Base-by-base conservation (phyloP, 1,139 yeast species). In the Magnusiomyces ingens region DNA sequence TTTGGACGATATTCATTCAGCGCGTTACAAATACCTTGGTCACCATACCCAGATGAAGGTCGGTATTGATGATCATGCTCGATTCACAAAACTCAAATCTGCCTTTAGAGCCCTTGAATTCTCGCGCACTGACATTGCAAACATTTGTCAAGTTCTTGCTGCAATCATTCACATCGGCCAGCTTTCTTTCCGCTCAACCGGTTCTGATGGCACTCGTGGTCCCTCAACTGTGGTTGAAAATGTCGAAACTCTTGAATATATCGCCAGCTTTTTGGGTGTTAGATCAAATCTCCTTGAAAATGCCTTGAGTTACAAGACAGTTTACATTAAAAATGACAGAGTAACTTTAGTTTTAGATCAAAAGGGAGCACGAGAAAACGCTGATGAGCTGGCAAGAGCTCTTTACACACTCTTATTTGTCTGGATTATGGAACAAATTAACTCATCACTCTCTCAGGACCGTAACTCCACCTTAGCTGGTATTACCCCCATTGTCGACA, bases 141-240 rank as follows among this genome's bases (percentile, higher is more conserved):
- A 72, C 55, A 67, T 72, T 22, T 71, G 73, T 55, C 76, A 72
- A 54, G 65, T 72, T n/a, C 61, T 72, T 38, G 76, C 76, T 1
- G 76, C 76, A 4, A 68, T 72, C 36, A 63, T 72, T 36, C 76
- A 73, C 51, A 63, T 72, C 36, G 76, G 76, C 41, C 75, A 72
- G 61, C 60, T 72, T 26, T 61, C 66, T 50, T 72, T 72, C 60
- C 58, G 66, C 53, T 60, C 68, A 6, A 63, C 70, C 5, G 67
- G 68, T 2, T 59, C 67, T 10, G 69, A 64, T 46, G 73, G 72
- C 22, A 62, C 68, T 12, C 60, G 65, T 13, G 65, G 67, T 6
- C 70, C 71, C 12, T 73, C 73, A 3, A 70, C 70, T n/a, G 71
- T 69, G 52, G 71, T 70, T 47, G 63, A 65, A 43, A 71, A 70